A percentile compares a stretch with the other conserved stretches of the same genome.
Conservation (phyloP, 768 basidiomycete genomes). For the Termitomyces sp. region DNA sequence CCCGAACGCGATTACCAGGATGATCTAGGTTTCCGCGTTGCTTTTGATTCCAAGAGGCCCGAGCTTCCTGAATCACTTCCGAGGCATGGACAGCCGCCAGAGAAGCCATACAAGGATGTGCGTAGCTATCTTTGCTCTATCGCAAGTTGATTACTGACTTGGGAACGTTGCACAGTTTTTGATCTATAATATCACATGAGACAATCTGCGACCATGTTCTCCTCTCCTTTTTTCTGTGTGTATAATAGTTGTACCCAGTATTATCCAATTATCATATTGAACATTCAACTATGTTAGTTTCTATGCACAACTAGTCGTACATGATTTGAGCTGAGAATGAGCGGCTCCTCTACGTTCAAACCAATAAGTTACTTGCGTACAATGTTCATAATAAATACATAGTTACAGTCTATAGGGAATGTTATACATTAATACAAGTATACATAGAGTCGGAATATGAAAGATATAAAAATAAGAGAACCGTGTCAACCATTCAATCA, state of each 20-base stretch:
- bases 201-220: background rate
- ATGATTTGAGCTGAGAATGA: background rate
- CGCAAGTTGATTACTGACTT: background rate
- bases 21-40: slow-evolving; percentile 38
- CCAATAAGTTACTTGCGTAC: background rate
- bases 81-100: background rate
- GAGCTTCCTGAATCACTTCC: slow-evolving; percentile 63
- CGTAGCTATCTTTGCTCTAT: background rate
- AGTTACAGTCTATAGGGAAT: background rate
- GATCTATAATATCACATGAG: background rate
- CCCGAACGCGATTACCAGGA: slow-evolving; percentile 53
- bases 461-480: background rate
- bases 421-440: background rate
- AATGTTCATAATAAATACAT: background rate
- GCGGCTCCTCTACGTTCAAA: background rate
- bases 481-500: background rate
- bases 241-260: background rate
- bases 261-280: background rate
- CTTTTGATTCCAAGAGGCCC: slow-evolving; percentile 38
- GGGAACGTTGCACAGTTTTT: background rate
- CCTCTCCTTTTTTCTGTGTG: background rate
- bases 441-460: background rate
- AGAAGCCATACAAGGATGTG: background rate
- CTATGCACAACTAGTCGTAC: background rate
- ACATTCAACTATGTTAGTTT: background rate